A percentile compares a stretch with the other conserved stretches of the same genome.
These are phyloP conservation scores for Porcisia hertigi DNA, from an alignment of 208 protist species.

Conservation along the genomic window DNA sequence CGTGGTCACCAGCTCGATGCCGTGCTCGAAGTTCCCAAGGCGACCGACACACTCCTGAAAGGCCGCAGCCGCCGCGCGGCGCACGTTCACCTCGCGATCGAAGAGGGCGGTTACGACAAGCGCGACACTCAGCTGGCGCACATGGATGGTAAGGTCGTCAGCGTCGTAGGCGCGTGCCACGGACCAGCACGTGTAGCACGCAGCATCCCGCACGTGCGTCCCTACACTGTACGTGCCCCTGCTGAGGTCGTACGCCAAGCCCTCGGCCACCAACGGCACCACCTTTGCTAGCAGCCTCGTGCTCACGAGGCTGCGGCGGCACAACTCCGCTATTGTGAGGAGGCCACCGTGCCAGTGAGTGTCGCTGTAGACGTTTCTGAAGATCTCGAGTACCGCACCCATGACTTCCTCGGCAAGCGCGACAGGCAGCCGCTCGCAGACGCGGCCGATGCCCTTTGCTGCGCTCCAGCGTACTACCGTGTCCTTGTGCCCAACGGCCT, in stretches of 20 bases:
- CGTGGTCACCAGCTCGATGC: slow-evolving; percentile 95
- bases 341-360: slow-evolving; percentile 96
- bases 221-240: slow-evolving; percentile 96
- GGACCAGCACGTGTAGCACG: slow-evolving; percentile 98
- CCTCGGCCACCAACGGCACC: slow-evolving; percentile 73
- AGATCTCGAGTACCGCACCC: slow-evolving; percentile 71
- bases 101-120: slow-evolving; percentile 88
- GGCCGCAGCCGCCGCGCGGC: slow-evolving; percentile 90
- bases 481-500: slow-evolving; percentile 84
- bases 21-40: slow-evolving; percentile 95
- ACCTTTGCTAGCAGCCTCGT: slow-evolving; percentile 73
- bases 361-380: slow-evolving; percentile 67
- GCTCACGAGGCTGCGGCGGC: slow-evolving; percentile 92
- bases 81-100: slow-evolving; percentile 93
- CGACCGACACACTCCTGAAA: slow-evolving; percentile 94
- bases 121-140: slow-evolving; percentile 66
- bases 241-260: slow-evolving; percentile 94
- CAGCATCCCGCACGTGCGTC: slow-evolving; percentile 97
- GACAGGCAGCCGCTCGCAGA: slow-evolving; percentile 91
- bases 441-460: slow-evolving; percentile 96
- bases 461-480: slow-evolving; percentile 97
- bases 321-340: slow-evolving; percentile 96
- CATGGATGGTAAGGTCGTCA: slow-evolving; percentile 78
- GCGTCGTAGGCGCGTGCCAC: slow-evolving; percentile 97
- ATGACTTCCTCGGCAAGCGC: slow-evolving; percentile 92